Base-by-base conservation (phyloP, 2,329 filamentous ascomycete genomes). In the Colletotrichum musicola region DNA sequence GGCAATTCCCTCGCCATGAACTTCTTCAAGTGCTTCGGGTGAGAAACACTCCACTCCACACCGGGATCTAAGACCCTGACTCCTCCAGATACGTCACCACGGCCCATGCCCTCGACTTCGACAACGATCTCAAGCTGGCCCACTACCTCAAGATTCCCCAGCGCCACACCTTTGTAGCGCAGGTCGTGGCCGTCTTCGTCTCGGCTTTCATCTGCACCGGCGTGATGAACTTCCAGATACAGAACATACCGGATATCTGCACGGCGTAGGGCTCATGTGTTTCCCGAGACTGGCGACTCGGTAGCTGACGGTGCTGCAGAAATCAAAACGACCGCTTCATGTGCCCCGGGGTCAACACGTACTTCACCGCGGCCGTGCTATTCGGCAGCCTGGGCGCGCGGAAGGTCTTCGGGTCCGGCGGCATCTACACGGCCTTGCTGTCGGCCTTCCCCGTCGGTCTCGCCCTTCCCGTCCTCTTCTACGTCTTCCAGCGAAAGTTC, bases 121-220 rank as follows among this genome's bases (percentile, higher is more conserved):
- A 71, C 60, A 76, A 71, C 51, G 81, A 77, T 51, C 71, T 79
- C 53, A 81, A 81, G 71, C 62, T 81, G 25, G 79, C 77, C 3
- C 79, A 80, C 64, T 85, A 86, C 73, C 80, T 86, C 73, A 86
- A 86, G 63, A 74, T 81, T 58, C 77, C 79, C 0, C 79, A 78
- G 3, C 74, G 79, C 1, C 73, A 78, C 61, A 79, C 77, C 1
- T 81, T 81, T 56, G 75, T 68, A 49, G 78, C 75, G 14, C 79
- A 81, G 68, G 75, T 80, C 64, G 72, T 80, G 2, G 76, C 78
- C 0, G 79, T 77, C 0, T 56, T 81, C 6, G 69, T 80, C 14
- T 80, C 79, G 2, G 79, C 77, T 0, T 71, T 80, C 42, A 74
- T 80, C 1, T 77, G 65, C 73, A 75, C 72, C 44, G 83, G 68